Evolutionary conservation across 208 protist genomes (phyloP), one percentile per base, ranked within the genome.

Genomic region (Borovskyia barvae): DNA sequence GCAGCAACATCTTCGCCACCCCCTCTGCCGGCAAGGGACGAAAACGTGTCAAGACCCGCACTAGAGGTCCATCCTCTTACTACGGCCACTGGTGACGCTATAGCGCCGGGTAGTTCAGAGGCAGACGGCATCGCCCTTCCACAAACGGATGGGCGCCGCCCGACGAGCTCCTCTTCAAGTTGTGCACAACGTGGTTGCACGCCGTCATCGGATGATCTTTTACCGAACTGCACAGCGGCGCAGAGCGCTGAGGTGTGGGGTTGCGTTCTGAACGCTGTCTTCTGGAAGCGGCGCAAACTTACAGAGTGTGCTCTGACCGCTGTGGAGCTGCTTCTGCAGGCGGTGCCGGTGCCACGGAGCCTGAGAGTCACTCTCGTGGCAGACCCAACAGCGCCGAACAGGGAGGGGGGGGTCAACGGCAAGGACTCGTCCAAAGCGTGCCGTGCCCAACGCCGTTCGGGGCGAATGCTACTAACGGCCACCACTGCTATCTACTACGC

Each of bases 221-320:
- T n/a, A n/a, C n/a, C n/a, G n/a, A n/a, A n/a, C 22, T 58, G 64
- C 48, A 51, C 55, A 0, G 30, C 41, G 2, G 15, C 52, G 22
- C 55, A 64, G 49, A 64, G 48, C 4, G 36, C 64, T 2, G 64
- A 28, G 29, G 17, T 72, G n/a, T 77, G 76, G 61, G 59, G 75
- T 29, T 66, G 60, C 26, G 48, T 92, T 22, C 66, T 92, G 14
- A 77, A 75, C 39, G 56, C 67, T 15, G 60, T 86, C 19, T 80
- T 77, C 55, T 71, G 72, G 50, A 77, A 73, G 53, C 82, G 80
- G 43, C 73, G 45, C 33, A 85, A 82, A 66, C 56, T 86, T 15
- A 62, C 66, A 5, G 78, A 81, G 29, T 33, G 32, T 0, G 63
- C 65, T 4, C 36, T 87, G 14, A 57, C 67, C 33, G 63, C 72